Base-by-base conservation (phyloP, 1,139 yeast species). In the Geotrichum klebahnii region DNA sequence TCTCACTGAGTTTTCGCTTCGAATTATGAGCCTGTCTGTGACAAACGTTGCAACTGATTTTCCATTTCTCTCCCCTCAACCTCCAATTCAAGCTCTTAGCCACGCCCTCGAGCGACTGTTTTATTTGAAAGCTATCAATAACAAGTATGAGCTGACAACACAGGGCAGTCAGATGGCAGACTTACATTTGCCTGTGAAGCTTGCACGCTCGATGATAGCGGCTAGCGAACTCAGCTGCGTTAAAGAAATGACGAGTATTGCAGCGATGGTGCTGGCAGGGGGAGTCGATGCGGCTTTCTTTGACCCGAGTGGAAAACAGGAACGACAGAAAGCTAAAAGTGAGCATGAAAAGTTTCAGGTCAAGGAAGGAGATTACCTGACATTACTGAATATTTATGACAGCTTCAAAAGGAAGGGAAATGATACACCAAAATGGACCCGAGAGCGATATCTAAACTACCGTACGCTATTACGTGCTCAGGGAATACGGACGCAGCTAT, bases 351-450 rank as follows among this genome's bases (percentile, higher is more conserved):
- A 79, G 69, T 73, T 79, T 44, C 84, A 84, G 67, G 94, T 92
- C 1, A 88, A 84, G 59, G 94, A 86, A 61, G 96, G 97, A 53
- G 97, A 89, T 67, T 95, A 86, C 66, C 72, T 89, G 55, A 85
- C 96, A 0, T 67, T 88, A 57, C 71, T 88, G 55, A 88, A 88
- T 62, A 94, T 87, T 5, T 88, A 75, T 62, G 82, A 84, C 57
- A 88, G 81, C 3, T 88, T 83, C 68, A 67, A 68, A 43, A 53
- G 57, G 19, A 53, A 55, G 22, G 38, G 38, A 4, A 47, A 47
- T 23, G 17, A 36, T 14, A 76, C 70, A 57, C 75, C 75, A 51
- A 70, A 73, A 38, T 87, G 96, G 96, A 85, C 95, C 64, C 79
- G 89, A 57, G 88, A 84, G 55, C 79, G 85, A 63, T 87, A 78